phyloP scores from a whole-genome alignment of 2,329 filamentous ascomycete genomes.

The Ophiocordyceps australis region DNA sequence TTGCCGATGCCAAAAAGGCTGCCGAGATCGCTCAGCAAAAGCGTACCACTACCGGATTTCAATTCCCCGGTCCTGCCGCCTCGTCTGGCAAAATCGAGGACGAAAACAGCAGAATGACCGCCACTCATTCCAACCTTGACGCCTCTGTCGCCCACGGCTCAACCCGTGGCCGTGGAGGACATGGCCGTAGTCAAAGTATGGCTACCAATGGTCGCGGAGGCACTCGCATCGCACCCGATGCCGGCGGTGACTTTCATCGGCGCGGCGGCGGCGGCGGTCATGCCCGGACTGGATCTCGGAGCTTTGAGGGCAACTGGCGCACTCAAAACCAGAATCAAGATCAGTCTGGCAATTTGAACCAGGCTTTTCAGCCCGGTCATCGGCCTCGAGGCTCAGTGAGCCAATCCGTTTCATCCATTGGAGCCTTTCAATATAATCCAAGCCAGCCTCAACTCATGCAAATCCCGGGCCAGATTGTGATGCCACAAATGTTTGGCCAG shows the following conservation, averaged over 20 bases:
- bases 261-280: constrained; percentile 47
- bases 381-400: constrained; percentile 71
- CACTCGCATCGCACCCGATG: constrained; percentile 43
- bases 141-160: constrained; percentile 20
- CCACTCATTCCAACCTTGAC: constrained; percentile 13
- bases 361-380: constrained; percentile 82
- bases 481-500: constrained; percentile 75
- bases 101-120: constrained; percentile 15
- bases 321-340: constrained; percentile 55
- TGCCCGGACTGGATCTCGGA: constrained; percentile 66
- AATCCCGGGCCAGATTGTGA: constrained; percentile 71
- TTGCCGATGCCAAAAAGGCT: constrained; percentile 94
- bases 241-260: constrained; percentile 47
- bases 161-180: constrained; percentile 35
- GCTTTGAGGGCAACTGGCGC: constrained; percentile 97
- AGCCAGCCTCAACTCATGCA: constrained; percentile 77
- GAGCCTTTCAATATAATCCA: constrained; percentile 69
- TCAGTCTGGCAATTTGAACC: constrained; percentile 29
- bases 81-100: constrained; percentile 41
- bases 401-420: constrained; percentile 68
- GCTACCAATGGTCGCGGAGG: constrained; percentile 57
- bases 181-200: constrained; percentile 83
- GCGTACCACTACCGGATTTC: constrained; percentile 81
- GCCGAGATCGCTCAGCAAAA: constrained; percentile 95
- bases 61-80: constrained; percentile 69